phyloP scores from a whole-genome alignment of 2,329 filamentous ascomycete species.

The Colletotrichum simmondsii region DNA sequence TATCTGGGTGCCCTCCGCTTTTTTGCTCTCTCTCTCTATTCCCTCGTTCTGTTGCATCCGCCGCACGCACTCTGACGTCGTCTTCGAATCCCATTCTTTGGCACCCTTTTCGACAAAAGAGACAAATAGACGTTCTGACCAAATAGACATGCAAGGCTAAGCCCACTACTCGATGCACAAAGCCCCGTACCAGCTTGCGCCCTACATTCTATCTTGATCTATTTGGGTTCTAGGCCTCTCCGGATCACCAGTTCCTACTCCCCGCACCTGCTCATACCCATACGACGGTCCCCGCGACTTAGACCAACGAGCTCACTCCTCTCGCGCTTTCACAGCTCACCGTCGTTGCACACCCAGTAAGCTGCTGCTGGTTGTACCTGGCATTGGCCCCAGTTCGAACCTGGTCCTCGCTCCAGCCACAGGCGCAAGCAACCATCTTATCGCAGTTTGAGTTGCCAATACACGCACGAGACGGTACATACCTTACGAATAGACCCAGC shows the following conservation, averaged over 20 bases:
- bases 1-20: not conserved
- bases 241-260: conserved; percentile 13
- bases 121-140: not conserved
- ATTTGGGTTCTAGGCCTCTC: conserved; percentile 8
- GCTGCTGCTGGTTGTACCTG: not conserved
- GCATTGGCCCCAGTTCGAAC: not conserved
- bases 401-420: not conserved
- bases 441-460: conserved; percentile 17
- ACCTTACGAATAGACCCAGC: not conserved
- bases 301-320: not conserved
- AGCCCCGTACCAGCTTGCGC: conserved; percentile 3
- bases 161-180: conserved; percentile 18
- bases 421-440: conserved; percentile 3
- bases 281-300: not conserved
- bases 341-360: not conserved
- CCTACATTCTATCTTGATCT: not conserved
- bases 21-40: not conserved
- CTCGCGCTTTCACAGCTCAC: conserved; percentile 5
- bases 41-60: not conserved
- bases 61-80: not conserved
- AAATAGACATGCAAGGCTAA: conserved; percentile 4
- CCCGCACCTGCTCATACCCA: not conserved
- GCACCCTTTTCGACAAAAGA: not conserved
- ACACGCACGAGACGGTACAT: not conserved
- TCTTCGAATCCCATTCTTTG: not conserved